A percentile compares a stretch with the other conserved stretches of the same genome.
phyloP scores from a whole-genome alignment of 768 basidiomycete genomes.

The Strobilomyces dryophilus region DNA sequence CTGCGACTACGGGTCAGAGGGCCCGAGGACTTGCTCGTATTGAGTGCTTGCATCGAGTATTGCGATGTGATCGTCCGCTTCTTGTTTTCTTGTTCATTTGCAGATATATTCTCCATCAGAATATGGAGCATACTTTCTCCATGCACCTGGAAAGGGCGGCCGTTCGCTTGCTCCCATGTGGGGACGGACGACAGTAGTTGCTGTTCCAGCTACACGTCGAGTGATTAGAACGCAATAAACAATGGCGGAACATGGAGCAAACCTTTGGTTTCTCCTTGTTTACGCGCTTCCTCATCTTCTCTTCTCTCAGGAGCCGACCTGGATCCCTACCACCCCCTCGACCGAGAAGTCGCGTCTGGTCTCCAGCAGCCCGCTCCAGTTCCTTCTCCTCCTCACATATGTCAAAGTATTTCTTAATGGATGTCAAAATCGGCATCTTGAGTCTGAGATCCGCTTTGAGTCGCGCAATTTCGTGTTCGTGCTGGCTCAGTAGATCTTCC shows the following conservation, averaged over 20 bases:
- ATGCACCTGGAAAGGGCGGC: conserved; percentile 76
- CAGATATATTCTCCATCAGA: conserved; percentile 68
- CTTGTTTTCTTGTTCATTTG: conserved; percentile 79
- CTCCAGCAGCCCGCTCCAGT: conserved; percentile 72
- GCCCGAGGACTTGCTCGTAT: conserved; percentile 13
- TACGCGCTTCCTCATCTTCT: conserved; percentile 96
- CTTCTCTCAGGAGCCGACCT: conserved; percentile 83
- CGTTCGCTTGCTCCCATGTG: conserved; percentile 77
- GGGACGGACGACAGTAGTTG: conserved; percentile 78
- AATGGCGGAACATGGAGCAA: conserved; percentile 4
- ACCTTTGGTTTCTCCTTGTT: conserved; percentile 91
- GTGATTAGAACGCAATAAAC: background rate
- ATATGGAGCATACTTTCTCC: conserved; percentile 78
- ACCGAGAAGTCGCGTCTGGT: conserved; percentile 78
- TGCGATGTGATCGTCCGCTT: conserved; percentile 42
- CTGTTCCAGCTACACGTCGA: conserved; percentile 76
- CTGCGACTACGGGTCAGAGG: conserved; percentile 26
- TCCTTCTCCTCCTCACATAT: conserved; percentile 90
- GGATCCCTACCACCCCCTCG: conserved; percentile 74
- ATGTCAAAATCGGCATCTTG: conserved; percentile 71
- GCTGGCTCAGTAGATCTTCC: conserved; percentile 79
- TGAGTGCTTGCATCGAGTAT: conserved; percentile 29
- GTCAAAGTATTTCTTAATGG: conserved; percentile 85
- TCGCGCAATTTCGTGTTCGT: conserved; percentile 79
- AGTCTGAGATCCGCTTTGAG: conserved; percentile 79